Percentiles rank a stretch among this genome's conserved stretches.
Conservation (phyloP, 768 basidiomycete species). For the Rhizopogon vinicolor region DNA sequence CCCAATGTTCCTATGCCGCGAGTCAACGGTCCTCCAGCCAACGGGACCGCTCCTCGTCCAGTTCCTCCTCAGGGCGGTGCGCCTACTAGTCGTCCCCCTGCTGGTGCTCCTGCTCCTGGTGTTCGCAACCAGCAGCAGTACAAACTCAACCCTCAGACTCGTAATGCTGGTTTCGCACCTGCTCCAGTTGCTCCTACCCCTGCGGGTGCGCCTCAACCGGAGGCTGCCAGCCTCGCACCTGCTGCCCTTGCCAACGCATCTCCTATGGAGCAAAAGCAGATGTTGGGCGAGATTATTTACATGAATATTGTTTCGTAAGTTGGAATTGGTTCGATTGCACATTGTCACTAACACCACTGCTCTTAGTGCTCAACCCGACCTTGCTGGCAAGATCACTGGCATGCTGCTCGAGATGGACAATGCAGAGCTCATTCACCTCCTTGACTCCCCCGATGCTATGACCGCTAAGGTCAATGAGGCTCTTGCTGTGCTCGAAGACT, state of each 20-base stretch:
- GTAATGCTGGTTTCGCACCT: conserved; percentile 23
- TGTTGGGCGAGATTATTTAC: conserved; percentile 96
- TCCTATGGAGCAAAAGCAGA: conserved; percentile 94
- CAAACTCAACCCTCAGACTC: conserved; percentile 31
- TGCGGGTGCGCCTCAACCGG: conserved; percentile 40
- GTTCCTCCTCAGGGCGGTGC: conserved; percentile 31
- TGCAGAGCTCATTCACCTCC: conserved; percentile 81
- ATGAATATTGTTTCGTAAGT: conserved; percentile 80
- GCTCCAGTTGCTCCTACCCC: conserved; percentile 27
- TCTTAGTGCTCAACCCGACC: conserved; percentile 74
- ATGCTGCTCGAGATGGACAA: conserved; percentile 99
- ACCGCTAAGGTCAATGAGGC: conserved; percentile 91
- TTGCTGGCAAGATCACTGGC: conserved; percentile 98
- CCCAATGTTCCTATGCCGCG: conserved; percentile 61
- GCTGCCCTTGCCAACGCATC: conserved; percentile 54
- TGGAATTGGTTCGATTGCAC: conserved; percentile 4
- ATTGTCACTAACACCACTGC: conserved; percentile 9
- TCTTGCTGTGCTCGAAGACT: conserved; percentile 83
- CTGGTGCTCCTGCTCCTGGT: conserved; percentile 42
- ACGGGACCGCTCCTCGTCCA: conserved; percentile 48
- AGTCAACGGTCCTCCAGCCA: conserved; percentile 53
- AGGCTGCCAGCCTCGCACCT: conserved; percentile 56
- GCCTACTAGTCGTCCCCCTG: conserved; percentile 40
- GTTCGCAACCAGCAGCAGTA: conserved; percentile 29
- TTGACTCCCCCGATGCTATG: conserved; percentile 81